Evolutionary conservation across 1,284 basidiomycete species (phyloP).

Genomic region (Leccinum solheimii): DNA sequence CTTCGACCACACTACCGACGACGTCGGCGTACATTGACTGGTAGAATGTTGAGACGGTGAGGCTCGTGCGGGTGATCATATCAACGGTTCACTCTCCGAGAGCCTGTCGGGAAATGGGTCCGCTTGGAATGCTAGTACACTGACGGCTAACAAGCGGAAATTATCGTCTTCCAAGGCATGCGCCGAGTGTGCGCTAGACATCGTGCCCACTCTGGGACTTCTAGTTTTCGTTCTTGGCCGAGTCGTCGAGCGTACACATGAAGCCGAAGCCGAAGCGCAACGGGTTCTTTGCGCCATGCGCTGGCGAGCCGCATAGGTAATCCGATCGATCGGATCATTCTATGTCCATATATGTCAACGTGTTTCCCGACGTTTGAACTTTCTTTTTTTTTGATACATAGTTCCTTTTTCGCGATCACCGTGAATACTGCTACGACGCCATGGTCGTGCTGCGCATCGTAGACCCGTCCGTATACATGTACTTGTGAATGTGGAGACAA

Average conservation of each 20-base stretch:
- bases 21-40: neutral
- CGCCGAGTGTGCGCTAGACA: neutral
- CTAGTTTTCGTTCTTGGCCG: neutral
- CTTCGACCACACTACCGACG: slow-evolving; percentile 4
- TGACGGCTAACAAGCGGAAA: slow-evolving; percentile 12
- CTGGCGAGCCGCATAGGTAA: neutral
- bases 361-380: slow-evolving; percentile 2
- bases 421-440: neutral
- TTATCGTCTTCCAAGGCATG: slow-evolving; percentile 1
- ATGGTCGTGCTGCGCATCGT: neutral
- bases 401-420: neutral
- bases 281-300: slow-evolving; percentile 6
- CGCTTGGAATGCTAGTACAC: slow-evolving; percentile 1
- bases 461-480: neutral
- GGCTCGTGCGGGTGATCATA: slow-evolving; percentile 12
- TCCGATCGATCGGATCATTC: neutral
- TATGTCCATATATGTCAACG: neutral
- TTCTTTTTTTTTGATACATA: neutral
- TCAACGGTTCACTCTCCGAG: neutral
- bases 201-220: neutral
- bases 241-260: neutral
- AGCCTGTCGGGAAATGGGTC: neutral
- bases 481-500: neutral
- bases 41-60: neutral
- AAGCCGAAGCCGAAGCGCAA: slow-evolving; percentile 1